A percentile compares a stretch with the other conserved stretches of the same genome.
Evolutionary conservation across 139 green algal genomes (phyloP).

Genomic region (Chlamydomonas sp.): DNA sequence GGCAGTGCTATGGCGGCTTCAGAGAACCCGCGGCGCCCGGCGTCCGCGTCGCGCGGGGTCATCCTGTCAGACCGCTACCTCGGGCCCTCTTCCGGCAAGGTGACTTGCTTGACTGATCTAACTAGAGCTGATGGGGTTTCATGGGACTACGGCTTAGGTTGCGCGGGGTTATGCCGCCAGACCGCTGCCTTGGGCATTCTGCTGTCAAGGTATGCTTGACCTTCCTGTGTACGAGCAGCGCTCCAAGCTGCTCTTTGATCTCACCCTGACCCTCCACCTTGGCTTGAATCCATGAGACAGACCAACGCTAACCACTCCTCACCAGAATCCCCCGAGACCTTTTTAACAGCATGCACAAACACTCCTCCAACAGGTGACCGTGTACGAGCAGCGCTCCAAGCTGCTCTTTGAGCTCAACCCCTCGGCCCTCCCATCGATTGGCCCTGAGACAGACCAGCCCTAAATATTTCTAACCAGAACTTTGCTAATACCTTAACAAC

Average conservation of each 20-base stretch:
- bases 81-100: conserved; percentile 25
- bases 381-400: conserved; percentile 41
- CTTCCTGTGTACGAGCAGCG: conserved; percentile 40
- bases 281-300: too few relatives aligned
- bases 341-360: too few relatives aligned
- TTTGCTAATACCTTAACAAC: too few relatives aligned
- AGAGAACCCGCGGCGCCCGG: conserved; percentile 14
- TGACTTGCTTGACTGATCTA: too few relatives aligned
- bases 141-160: too few relatives aligned
- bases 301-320: too few relatives aligned
- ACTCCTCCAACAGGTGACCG: conserved; percentile 23
- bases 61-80: conserved; percentile 27
- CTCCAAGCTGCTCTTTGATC: conserved; percentile 46
- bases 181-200: conserved; percentile 19
- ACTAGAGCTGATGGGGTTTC: too few relatives aligned
- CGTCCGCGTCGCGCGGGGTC: conserved; percentile 17
- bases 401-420: conserved; percentile 53
- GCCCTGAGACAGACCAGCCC: too few relatives aligned
- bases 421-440: too few relatives aligned
- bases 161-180: conserved; percentile 19
- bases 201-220: conserved; percentile 20
- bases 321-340: too few relatives aligned
- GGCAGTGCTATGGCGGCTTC: not conserved
- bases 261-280: conserved; percentile 28
- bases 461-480: too few relatives aligned